Evolutionary conservation across 129 eudicot genomes (phyloP).

Genomic region (Arctium minus): DNA sequence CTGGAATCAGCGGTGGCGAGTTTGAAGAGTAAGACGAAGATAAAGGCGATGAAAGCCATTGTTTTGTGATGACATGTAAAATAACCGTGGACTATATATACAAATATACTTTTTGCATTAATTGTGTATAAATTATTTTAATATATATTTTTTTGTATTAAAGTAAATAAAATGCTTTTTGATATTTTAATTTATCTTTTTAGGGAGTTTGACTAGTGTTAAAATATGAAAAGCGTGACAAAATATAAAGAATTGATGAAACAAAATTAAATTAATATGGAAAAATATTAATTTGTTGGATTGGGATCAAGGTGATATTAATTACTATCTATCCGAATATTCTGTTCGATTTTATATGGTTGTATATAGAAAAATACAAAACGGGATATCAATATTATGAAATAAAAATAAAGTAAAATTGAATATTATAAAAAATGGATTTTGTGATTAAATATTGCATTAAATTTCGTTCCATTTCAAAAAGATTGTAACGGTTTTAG

Average conservation of each 20-base stretch:
- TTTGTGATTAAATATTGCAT: neutral
- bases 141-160: conserved; percentile 1
- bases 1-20: neutral
- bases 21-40: conserved; percentile 6
- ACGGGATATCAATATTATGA: neutral
- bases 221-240: neutral
- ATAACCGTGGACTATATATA: neutral
- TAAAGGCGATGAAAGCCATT: conserved; percentile 17
- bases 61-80: conserved; percentile 12
- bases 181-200: neutral
- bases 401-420: neutral
- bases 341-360: neutral
- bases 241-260: neutral
- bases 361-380: neutral
- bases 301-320: neutral
- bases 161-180: neutral
- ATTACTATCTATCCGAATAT: neutral
- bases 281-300: neutral
- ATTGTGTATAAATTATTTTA: neutral
- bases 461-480: neutral
- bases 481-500: neutral
- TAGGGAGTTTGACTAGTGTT: neutral
- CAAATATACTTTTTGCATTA: conserved; percentile 1
- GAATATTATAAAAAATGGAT: neutral
- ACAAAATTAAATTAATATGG: neutral